Conservation (phyloP, 192 early-diverging fungal genomes). For the Coemansia asiatica region DNA sequence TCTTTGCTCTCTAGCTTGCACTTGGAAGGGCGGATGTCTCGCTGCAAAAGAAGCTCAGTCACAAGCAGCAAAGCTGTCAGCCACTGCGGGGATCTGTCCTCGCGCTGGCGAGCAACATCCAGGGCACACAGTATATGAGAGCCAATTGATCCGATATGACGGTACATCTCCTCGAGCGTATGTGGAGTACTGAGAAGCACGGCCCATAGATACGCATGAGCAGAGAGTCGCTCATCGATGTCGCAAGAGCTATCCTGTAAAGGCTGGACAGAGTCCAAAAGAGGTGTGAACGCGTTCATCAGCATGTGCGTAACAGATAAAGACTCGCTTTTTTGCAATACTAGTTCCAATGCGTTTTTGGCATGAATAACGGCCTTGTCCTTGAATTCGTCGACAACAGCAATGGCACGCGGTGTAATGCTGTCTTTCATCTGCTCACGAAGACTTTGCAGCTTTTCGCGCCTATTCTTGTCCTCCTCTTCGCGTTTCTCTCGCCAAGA, state of each 20-base stretch:
- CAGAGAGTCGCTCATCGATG: conserved; percentile 36
- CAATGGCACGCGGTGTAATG: conserved; percentile 44
- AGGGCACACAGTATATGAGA: conserved; percentile 34
- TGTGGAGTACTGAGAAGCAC: conserved; percentile 36
- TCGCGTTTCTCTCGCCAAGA: conserved; percentile 46
- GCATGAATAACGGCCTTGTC: conserved; percentile 38
- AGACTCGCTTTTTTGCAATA: conserved; percentile 36
- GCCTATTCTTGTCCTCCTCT: conserved; percentile 25
- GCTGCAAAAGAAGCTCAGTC: conserved; percentile 45
- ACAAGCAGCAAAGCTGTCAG: conserved; percentile 43
- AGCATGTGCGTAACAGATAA: conserved; percentile 26
- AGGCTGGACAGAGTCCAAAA: conserved; percentile 20
- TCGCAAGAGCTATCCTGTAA: neutral
- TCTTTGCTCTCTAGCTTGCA: conserved; percentile 27
- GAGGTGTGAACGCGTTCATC: conserved; percentile 35
- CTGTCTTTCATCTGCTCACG: conserved; percentile 60
- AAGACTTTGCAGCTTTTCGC: conserved; percentile 26
- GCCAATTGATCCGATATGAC: conserved; percentile 13
- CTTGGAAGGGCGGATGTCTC: conserved; percentile 35
- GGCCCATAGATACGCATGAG: conserved; percentile 50
- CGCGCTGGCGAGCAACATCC: conserved; percentile 31
- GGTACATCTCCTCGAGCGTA: conserved; percentile 43
- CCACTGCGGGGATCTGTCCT: conserved; percentile 32
- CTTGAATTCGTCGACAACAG: conserved; percentile 37
- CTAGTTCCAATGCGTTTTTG: conserved; percentile 42